Base-by-base conservation (phyloP, 2,329 filamentous ascomycete species). In the Cordyceps militaris region DNA sequence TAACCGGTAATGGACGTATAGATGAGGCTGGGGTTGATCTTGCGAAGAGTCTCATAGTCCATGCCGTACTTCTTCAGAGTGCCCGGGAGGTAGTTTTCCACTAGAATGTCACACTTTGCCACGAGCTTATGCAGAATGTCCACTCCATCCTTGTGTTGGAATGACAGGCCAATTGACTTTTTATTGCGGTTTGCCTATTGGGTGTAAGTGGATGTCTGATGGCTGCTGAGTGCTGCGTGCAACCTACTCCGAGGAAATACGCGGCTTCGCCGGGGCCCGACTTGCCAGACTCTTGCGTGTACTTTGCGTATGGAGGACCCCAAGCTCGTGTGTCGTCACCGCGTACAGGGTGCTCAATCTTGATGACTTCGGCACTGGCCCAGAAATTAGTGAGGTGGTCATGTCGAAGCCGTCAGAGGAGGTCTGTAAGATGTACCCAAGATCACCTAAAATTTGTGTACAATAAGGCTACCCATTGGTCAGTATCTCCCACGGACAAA, bases 1-100 rank as follows among this genome's bases (percentile, higher is more conserved):
- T 97, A 99, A 1, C 94, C 94, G 0, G 94, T 99, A 65, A 99
- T 96, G 64, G 91, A 96, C 14, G 93, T 91, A 69, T 99, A 99
- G 64, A 99, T 89, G 48, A 99, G 79, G 6, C 79, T 76, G 0
- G 93, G 92, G 67, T 97, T 97, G 69, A 97, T 86, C 63, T 85
- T 81, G 53, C 80, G 82, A 1, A 99, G 73, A 0, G 88, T 89
- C 26, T 87, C 85, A 66, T 91, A 99, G 74, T 97, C 93, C 78
- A 99, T 85, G 23, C 80, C 77, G 70, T 99, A 99, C 74, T 96
- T 97, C 69, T 88, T 88, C 14, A 99, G 77, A 0, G 88, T 86
- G 1, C 90, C 91, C 0, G 94, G 94, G 0, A 99, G 83, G 70
- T 97, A 99, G 69, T 99, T 99, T 70, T 99, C 94, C 0, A 99